These are phyloP conservation scores for Entomortierella chlamydospora DNA, from an alignment of 192 early-diverging fungal species.

Conservation along the genomic window DNA sequence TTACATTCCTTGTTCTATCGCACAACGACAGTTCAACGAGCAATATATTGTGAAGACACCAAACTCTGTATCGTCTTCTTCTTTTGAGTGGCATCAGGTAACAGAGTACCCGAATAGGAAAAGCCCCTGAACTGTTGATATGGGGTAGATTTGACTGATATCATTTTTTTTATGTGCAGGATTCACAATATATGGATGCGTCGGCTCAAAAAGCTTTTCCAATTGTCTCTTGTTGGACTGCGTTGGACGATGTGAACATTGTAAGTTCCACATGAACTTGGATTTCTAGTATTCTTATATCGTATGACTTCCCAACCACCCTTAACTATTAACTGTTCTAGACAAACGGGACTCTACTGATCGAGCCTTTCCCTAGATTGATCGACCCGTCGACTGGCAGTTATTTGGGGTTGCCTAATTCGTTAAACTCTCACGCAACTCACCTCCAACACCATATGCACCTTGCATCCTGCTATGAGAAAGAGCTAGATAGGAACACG, in stretches of 20 bases:
- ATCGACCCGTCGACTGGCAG: not conserved
- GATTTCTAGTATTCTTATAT: too few species aligned
- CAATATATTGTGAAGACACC: slow-evolving; percentile 55
- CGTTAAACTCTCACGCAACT: not conserved
- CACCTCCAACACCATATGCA: slow-evolving; percentile 16
- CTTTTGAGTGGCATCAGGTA: slow-evolving; percentile 50
- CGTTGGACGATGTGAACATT: slow-evolving; percentile 43
- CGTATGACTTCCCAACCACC: too few species aligned
- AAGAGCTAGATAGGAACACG: not conserved
- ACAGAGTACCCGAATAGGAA: not conserved
- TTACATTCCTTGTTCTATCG: not conserved
- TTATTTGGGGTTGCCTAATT: not conserved
- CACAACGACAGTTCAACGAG: slow-evolving; percentile 38
- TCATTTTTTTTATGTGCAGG: slow-evolving; percentile 15
- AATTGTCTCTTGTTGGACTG: slow-evolving; percentile 42
- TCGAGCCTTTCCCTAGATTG: slow-evolving; percentile 35
- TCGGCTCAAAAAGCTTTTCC: slow-evolving; percentile 14
- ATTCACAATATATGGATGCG: slow-evolving; percentile 42
- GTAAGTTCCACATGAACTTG: too few species aligned
- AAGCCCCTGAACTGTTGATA: not conserved
- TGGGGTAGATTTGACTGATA: not conserved
- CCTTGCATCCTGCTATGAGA: slow-evolving; percentile 15
- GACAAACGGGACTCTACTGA: slow-evolving; percentile 33
- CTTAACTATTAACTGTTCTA: too few species aligned
- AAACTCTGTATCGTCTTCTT: not conserved